A percentile compares a stretch with the other conserved stretches of the same genome.
Conservation (phyloP, 2,329 filamentous ascomycete genomes). For the Cladosporium velox region DNA sequence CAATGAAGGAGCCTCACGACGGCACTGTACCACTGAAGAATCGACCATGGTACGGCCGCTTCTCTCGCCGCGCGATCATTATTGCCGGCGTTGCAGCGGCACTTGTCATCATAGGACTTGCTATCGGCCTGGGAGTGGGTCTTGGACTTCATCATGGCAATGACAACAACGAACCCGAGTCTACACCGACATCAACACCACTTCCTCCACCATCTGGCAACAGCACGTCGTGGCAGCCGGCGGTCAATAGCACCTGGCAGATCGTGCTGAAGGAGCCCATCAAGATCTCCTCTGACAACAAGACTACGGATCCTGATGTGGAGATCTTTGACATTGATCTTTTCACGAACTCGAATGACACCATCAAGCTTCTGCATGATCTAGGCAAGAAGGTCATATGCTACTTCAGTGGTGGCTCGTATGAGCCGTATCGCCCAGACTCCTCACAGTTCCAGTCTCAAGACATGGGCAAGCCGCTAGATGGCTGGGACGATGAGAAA, state of each 20-base stretch:
- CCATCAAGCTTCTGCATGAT: constrained; percentile 52
- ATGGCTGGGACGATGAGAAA: constrained; percentile 66
- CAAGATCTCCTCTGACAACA: constrained; percentile 36
- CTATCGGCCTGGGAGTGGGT: constrained; percentile 21
- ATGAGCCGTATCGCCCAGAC: constrained; percentile 65
- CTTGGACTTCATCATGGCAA: constrained; percentile 11
- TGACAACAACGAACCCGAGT: neutral
- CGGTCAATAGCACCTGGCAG: constrained; percentile 59
- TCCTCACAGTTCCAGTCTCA: constrained; percentile 53
- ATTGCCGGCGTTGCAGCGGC: constrained; percentile 15
- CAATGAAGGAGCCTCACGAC: constrained; percentile 18
- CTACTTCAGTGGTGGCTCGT: constrained; percentile 74
- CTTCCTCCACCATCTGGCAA: constrained; percentile 9
- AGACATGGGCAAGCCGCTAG: constrained; percentile 61
- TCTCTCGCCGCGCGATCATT: constrained; percentile 18
- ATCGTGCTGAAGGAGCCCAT: constrained; percentile 57
- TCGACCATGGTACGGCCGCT: constrained; percentile 6
- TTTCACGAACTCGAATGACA: constrained; percentile 53
- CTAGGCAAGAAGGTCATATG: constrained; percentile 66
- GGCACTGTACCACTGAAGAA: neutral
- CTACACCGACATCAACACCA: neutral
- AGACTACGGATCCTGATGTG: constrained; percentile 51
- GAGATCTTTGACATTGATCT: constrained; percentile 64
- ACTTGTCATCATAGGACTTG: constrained; percentile 19
- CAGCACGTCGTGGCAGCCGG: constrained; percentile 43